These are phyloP conservation scores for Rhexocercosporidium sp. DNA, from an alignment of 2,329 filamentous ascomycete genomes.

Conservation along the genomic window DNA sequence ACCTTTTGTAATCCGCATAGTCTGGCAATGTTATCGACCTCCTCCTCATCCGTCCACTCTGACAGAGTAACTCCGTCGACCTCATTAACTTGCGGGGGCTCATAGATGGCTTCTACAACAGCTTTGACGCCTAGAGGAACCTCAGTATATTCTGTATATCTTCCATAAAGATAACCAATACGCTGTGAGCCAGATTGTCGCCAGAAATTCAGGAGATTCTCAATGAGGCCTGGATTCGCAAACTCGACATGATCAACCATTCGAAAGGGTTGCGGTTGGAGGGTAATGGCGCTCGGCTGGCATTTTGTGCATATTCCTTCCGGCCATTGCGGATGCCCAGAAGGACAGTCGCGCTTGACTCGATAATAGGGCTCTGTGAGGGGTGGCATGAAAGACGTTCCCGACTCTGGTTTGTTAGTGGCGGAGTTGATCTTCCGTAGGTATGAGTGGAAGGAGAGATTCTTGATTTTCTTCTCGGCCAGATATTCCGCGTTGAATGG, in stretches of 20 bases:
- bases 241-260: slow-evolving; percentile 99
- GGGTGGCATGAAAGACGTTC: slow-evolving; percentile 94
- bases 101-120: slow-evolving; percentile 95
- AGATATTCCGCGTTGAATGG: slow-evolving; percentile 91
- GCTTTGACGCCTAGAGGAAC: slow-evolving; percentile 95
- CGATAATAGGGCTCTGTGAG: slow-evolving; percentile 92
- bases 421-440: slow-evolving; percentile 93
- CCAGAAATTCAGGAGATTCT: slow-evolving; percentile 93
- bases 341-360: slow-evolving; percentile 87
- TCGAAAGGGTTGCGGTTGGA: slow-evolving; percentile 91
- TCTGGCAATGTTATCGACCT: slow-evolving; percentile 79
- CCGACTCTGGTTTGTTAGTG: slow-evolving; percentile 94
- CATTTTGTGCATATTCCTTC: slow-evolving; percentile 98
- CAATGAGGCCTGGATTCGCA: slow-evolving; percentile 80
- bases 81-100: slow-evolving; percentile 90
- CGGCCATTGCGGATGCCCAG: slow-evolving; percentile 91
- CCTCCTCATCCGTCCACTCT: slow-evolving; percentile 83
- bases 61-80: slow-evolving; percentile 84
- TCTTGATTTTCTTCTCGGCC: slow-evolving; percentile 97
- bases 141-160: slow-evolving; percentile 87
- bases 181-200: slow-evolving; percentile 83
- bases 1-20: slow-evolving; percentile 87
- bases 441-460: slow-evolving; percentile 94
- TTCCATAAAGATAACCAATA: slow-evolving; percentile 88
- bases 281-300: slow-evolving; percentile 93